phyloP scores from a whole-genome alignment of 2,329 filamentous ascomycete genomes.

The Triangularia verruculosa region DNA sequence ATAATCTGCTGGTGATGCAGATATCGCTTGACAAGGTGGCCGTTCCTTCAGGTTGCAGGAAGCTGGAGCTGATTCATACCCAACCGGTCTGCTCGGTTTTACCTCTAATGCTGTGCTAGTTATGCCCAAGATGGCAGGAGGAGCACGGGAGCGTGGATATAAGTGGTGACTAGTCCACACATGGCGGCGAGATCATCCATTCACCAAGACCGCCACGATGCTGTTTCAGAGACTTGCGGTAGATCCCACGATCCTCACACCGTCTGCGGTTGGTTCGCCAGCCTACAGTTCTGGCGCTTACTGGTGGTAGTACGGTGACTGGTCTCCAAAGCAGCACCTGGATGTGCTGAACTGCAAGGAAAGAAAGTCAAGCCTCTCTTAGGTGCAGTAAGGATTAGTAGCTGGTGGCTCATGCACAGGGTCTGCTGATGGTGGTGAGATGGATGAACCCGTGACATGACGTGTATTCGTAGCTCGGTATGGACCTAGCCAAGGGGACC shows the following conservation, averaged over 20 bases:
- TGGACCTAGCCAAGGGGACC: background rate
- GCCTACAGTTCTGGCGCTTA: slow-evolving; percentile 1
- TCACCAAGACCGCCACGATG: slow-evolving; percentile 6
- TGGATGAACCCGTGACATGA: background rate
- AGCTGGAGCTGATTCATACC: background rate
- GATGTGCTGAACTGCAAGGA: background rate
- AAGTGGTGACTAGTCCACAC: slow-evolving; percentile 6
- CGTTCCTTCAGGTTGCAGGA: background rate
- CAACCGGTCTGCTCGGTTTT: background rate
- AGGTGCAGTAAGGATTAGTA: background rate
- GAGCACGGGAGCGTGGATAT: background rate
- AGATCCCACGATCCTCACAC: background rate
- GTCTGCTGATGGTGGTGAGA: background rate
- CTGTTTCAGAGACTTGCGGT: slow-evolving; percentile 1
- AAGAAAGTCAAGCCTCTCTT: background rate
- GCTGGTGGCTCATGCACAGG: background rate
- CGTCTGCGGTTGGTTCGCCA: slow-evolving; percentile 1
- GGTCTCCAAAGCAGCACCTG: background rate
- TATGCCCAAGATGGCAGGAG: slow-evolving; percentile 8
- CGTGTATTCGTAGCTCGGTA: background rate
- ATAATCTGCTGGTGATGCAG: background rate
- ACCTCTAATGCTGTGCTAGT: background rate
- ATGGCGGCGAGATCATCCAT: background rate
- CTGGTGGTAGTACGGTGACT: background rate
- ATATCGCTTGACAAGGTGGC: background rate